Evolutionary conservation across 2,329 filamentous ascomycete species (phyloP).

Genomic region (Paramyrothecium sp.): DNA sequence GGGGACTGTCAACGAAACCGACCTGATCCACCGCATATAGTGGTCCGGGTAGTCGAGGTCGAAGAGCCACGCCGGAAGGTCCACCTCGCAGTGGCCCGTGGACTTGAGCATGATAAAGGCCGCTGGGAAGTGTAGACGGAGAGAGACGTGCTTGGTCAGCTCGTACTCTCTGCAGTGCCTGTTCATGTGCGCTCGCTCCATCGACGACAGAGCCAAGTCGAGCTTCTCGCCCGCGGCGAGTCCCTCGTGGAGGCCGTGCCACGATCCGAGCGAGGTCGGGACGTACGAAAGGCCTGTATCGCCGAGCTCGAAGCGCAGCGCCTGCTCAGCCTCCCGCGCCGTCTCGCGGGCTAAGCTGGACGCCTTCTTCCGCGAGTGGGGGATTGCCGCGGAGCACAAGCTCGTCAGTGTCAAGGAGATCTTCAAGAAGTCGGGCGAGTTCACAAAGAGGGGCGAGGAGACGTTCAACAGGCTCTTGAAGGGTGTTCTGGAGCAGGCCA

Average conservation of each 20-base stretch:
- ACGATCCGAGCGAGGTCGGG: slow-evolving; percentile 1
- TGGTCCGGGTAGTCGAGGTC: slow-evolving; percentile 39
- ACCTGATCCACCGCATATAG: slow-evolving; percentile 31
- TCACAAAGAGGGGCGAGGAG: too few relatives aligned
- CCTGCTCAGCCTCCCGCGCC: slow-evolving; percentile 3
- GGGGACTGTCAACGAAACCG: slow-evolving; percentile 30
- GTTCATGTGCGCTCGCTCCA: slow-evolving; percentile 9
- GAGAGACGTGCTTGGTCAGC: slow-evolving; percentile 8
- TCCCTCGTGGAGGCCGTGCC: slow-evolving; percentile 8
- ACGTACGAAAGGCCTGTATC: slow-evolving; percentile 1
- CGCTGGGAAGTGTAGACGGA: slow-evolving; percentile 4
- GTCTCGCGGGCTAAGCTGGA: slow-evolving; percentile 1
- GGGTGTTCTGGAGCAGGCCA: too few relatives aligned
- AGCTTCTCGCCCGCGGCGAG: slow-evolving; percentile 8
- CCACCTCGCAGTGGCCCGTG: slow-evolving; percentile 1
- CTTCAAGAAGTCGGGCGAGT: too few relatives aligned
- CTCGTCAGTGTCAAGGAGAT: too few relatives aligned
- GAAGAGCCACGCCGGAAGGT: slow-evolving; percentile 26
- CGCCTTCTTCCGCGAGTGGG: too few relatives aligned
- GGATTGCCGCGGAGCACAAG: too few relatives aligned
- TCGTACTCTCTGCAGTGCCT: slow-evolving; percentile 8
- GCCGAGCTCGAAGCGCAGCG: slow-evolving; percentile 5
- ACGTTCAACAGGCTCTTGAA: too few relatives aligned
- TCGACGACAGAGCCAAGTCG: neutral
- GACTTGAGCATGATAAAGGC: slow-evolving; percentile 5